Base-by-base conservation (phyloP, 495 filamentous ascomycete genomes). In the Penicillium dipodomyicola region DNA sequence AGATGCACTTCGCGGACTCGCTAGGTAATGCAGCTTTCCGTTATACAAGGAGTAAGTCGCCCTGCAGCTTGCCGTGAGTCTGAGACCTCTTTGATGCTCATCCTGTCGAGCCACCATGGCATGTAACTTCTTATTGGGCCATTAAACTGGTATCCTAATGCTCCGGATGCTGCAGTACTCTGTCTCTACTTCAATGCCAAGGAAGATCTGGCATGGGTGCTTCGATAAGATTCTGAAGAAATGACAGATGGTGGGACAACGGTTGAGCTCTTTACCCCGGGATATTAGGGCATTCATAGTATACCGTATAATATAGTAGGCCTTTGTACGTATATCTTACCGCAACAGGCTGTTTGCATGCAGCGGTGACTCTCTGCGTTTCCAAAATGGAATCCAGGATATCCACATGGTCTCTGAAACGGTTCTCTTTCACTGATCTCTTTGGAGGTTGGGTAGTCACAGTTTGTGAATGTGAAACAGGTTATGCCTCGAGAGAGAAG, bases 321-420 rank as follows among this genome's bases (percentile, higher is more conserved):
- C 15, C 12, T 23, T 35, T 37, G 25, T 43, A 44, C 58, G 64
- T 59, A 47, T 56, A 65, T 59, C 69, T 58, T 57, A 57, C 67
- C 47, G 54, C 57, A 61, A 60, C 39, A 23, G 45, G 51, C 65
- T 71, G 72, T 75, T 75, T 75, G 70, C 59, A 69, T 62, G 54
- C 51, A 63, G 54, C 40, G 15, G 48, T 50, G 27, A n/a, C 12
- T 35, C 29, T 52, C 5, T 50, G 48, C 30, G 14, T 52, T 54
- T 30, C 15, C 48, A 32, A 51, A 33, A 37, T 30, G 17, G n/a
- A 35, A 77, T 84, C 25, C 72, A 79, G 32, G 79, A 82, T 20
- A 69, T 96, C 42, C 77, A 79, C 63, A 81, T 85, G 56, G 56
- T 65, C 54, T 62, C 62, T 67, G 59, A 68, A 65, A 65, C 68